Conservation (phyloP, 148 eudicot genomes). For the Rhododendron molle region DNA sequence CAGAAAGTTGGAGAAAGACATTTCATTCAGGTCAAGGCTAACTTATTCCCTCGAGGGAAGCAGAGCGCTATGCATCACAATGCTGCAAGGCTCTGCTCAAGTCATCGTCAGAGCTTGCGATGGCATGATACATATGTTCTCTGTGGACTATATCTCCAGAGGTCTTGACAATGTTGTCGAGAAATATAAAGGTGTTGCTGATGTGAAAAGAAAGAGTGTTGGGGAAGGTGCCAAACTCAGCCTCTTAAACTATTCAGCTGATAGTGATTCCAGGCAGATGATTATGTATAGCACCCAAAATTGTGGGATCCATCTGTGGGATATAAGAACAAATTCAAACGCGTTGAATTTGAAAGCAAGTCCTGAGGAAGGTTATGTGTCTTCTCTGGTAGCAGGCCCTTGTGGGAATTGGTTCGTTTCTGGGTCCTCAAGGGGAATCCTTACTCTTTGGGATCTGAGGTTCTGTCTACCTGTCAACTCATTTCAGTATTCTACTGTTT, state of each 20-base stretch:
- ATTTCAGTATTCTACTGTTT: slow-evolving; percentile 77
- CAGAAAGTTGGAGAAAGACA: slow-evolving; percentile 89
- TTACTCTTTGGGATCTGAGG: slow-evolving; percentile 95
- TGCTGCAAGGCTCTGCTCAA: slow-evolving; percentile 79
- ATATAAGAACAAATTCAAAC: slow-evolving; percentile 59
- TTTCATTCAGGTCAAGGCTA: slow-evolving; percentile 88
- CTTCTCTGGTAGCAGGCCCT: slow-evolving; percentile 69
- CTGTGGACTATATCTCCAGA: slow-evolving; percentile 81
- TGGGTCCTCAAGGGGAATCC: slow-evolving; percentile 90
- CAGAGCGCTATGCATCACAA: slow-evolving; percentile 68
- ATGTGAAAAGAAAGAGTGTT: slow-evolving; percentile 61
- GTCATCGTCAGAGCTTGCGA: slow-evolving; percentile 86
- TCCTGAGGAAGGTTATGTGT: slow-evolving; percentile 87
- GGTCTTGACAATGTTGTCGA: slow-evolving; percentile 87
- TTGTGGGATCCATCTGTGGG: slow-evolving; percentile 85
- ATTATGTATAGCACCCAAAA: slow-evolving; percentile 87
- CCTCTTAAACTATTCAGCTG: slow-evolving; percentile 66
- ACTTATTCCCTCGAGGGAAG: slow-evolving; percentile 89
- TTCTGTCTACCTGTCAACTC: slow-evolving; percentile 85
- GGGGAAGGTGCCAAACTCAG: slow-evolving; percentile 86
- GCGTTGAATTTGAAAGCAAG: slow-evolving; percentile 66
- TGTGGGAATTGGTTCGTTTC: slow-evolving; percentile 98
- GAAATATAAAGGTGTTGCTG: slow-evolving; percentile 88
- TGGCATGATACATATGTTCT: slow-evolving; percentile 80
- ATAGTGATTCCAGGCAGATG: slow-evolving; percentile 52